These are phyloP conservation scores for Aspergillus niger DNA, from an alignment of 2,329 filamentous ascomycete genomes.

Conservation along the genomic window DNA sequence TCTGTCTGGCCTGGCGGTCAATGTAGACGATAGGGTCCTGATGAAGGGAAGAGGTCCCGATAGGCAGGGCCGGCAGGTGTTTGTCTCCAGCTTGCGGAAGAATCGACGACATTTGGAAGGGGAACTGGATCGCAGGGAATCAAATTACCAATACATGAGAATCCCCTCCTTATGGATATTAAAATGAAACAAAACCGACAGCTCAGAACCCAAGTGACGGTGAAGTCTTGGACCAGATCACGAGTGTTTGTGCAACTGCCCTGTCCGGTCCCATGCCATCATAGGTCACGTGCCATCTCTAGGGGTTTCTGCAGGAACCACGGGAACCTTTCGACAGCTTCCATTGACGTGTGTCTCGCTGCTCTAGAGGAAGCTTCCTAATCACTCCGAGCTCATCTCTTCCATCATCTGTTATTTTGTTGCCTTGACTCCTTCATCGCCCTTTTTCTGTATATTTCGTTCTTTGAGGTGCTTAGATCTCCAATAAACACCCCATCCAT, in stretches of 20 bases:
- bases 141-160: background rate
- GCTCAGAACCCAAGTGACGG: background rate
- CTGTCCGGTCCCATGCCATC: constrained; percentile 14
- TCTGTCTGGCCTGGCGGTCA: constrained; percentile 54
- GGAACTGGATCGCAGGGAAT: constrained; percentile 1
- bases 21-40: constrained; percentile 52
- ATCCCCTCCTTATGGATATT: background rate
- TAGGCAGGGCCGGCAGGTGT: constrained; percentile 32
- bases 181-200: background rate
- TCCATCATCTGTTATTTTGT: constrained; percentile 25
- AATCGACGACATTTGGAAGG: constrained; percentile 34
- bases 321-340: constrained; percentile 30
- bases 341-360: constrained; percentile 38
- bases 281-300: constrained; percentile 25
- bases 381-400: constrained; percentile 14
- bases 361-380: constrained; percentile 20
- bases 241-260: background rate
- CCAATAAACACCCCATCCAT: constrained; percentile 13
- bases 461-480: constrained; percentile 23
- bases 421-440: constrained; percentile 23
- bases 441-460: constrained; percentile 26
- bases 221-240: background rate
- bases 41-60: constrained; percentile 32
- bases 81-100: constrained; percentile 28
- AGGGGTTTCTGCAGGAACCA: constrained; percentile 33